Evolutionary conservation across 805 yeast species (phyloP).

Genomic region (Yamadazyma laniorum): DNA sequence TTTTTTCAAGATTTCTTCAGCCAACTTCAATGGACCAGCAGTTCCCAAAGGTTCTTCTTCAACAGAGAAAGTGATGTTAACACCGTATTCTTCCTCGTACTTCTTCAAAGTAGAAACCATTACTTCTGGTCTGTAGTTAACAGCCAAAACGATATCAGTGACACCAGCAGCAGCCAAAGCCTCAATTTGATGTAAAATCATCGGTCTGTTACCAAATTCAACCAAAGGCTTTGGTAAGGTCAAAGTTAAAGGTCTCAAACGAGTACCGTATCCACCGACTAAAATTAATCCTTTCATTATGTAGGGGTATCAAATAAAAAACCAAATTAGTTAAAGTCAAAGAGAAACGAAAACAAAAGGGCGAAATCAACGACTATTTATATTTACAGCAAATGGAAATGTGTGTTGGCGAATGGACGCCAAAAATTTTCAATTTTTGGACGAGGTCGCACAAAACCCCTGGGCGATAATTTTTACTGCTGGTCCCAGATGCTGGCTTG

Average conservation of each 20-base stretch:
- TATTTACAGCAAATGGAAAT: conserved; percentile 3
- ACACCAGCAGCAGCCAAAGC: conserved; percentile 98
- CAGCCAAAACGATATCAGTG: conserved; percentile 97
- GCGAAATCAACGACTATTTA: conserved; percentile 8
- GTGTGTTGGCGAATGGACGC: conserved; percentile 7
- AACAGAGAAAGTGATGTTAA: conserved; percentile 91
- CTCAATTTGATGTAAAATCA: conserved; percentile 98
- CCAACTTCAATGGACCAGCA: conserved; percentile 98
- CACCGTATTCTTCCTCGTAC: conserved; percentile 94
- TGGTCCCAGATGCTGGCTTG: not conserved
- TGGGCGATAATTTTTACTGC: not conserved
- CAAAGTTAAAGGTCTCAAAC: conserved; percentile 96
- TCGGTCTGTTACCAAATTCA: conserved; percentile 98
- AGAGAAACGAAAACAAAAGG: conserved; percentile 4
- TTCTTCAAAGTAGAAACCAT: conserved; percentile 94
- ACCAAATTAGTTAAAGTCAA: conserved; percentile 4
- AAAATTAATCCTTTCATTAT: conserved; percentile 92
- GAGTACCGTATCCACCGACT: conserved; percentile 99
- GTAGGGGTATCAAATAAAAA: conserved; percentile 4
- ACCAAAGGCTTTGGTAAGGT: conserved; percentile 96
- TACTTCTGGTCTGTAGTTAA: conserved; percentile 98
- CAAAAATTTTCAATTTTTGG: conserved; percentile 1
- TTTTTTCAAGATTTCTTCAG: conserved; percentile 89
- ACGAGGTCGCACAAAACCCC: not conserved
- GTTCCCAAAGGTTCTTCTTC: conserved; percentile 99